phyloP scores from a whole-genome alignment of 2,329 filamentous ascomycete genomes.

The Ascochyta viciae-villosae region DNA sequence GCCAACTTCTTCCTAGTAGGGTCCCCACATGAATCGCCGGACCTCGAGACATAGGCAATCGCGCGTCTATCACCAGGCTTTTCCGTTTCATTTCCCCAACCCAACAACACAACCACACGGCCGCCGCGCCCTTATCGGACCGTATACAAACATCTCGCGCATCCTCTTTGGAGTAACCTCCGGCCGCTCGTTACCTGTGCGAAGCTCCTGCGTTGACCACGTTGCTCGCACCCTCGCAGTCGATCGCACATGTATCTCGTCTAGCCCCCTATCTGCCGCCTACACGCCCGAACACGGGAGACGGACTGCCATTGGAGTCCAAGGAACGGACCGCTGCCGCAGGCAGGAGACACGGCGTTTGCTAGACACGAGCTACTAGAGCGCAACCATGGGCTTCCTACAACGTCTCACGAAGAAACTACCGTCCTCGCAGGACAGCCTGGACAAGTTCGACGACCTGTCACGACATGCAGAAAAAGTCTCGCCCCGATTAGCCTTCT shows the following conservation, averaged over 20 bases:
- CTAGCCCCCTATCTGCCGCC: conserved; percentile 12
- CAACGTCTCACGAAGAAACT: conserved; percentile 54
- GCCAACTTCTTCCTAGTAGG: conserved; percentile 23
- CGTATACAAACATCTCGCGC: conserved; percentile 11
- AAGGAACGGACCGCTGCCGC: conserved; percentile 23
- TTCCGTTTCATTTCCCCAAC: conserved; percentile 16
- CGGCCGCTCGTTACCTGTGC: conserved; percentile 33
- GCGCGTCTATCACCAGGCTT: conserved; percentile 20
- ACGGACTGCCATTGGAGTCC: conserved; percentile 22
- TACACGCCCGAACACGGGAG: conserved; percentile 3
- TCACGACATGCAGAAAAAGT: conserved; percentile 52
- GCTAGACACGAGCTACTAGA: conserved; percentile 15
- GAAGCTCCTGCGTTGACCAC: conserved; percentile 24
- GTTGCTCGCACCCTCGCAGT: conserved; percentile 17
- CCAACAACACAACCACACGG: conserved; percentile 6
- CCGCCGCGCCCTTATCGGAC: conserved; percentile 8
- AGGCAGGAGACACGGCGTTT: conserved; percentile 18
- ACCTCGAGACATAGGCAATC: conserved; percentile 32
- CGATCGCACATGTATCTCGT: neutral
- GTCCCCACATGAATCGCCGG: conserved; percentile 18
- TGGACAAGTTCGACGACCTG: conserved; percentile 54
- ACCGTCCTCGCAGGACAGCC: conserved; percentile 50
- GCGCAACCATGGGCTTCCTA: conserved; percentile 23
- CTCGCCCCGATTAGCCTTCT: conserved; percentile 73
- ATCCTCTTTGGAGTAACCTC: conserved; percentile 20